Conservation (phyloP, 148 eudicot species). For the Arbutus unedo region DNA sequence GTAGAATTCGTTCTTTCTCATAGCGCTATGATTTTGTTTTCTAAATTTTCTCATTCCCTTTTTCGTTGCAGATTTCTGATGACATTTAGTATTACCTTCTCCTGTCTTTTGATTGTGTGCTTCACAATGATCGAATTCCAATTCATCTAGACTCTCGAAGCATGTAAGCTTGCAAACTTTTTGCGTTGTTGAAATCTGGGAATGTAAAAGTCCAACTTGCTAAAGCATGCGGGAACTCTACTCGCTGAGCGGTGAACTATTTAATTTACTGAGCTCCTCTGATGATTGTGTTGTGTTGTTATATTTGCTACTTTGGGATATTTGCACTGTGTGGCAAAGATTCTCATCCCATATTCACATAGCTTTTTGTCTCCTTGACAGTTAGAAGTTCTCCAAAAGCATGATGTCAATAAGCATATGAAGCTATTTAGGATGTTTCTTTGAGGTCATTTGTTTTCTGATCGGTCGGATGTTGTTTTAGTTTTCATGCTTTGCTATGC, state of each 20-base stretch:
- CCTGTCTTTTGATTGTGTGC: neutral
- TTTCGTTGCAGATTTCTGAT: neutral
- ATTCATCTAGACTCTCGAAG: neutral
- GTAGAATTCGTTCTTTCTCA: neutral
- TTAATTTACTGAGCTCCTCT: neutral
- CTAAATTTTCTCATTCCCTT: neutral
- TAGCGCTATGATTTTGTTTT: neutral
- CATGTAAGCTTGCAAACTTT: neutral
- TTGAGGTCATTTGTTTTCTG: neutral
- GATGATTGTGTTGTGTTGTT: neutral
- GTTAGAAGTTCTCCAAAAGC: too few relatives aligned
- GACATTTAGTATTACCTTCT: neutral
- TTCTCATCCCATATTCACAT: too few relatives aligned
- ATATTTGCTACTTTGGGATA: neutral
- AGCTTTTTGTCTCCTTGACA: neutral
- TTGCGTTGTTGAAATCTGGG: neutral
- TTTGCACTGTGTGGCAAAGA: neutral
- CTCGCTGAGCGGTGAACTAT: neutral
- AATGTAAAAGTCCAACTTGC: neutral
- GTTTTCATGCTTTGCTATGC: neutral
- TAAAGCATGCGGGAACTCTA: neutral
- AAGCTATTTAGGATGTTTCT: neutral
- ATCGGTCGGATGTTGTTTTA: neutral
- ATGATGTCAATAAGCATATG: too few relatives aligned
- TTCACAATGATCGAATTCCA: neutral